A percentile compares a stretch with the other conserved stretches of the same genome.
Evolutionary conservation across 225 moss, liverwort and hornwort species (phyloP).

Genomic region (Rhytidiadelphus loreus): DNA sequence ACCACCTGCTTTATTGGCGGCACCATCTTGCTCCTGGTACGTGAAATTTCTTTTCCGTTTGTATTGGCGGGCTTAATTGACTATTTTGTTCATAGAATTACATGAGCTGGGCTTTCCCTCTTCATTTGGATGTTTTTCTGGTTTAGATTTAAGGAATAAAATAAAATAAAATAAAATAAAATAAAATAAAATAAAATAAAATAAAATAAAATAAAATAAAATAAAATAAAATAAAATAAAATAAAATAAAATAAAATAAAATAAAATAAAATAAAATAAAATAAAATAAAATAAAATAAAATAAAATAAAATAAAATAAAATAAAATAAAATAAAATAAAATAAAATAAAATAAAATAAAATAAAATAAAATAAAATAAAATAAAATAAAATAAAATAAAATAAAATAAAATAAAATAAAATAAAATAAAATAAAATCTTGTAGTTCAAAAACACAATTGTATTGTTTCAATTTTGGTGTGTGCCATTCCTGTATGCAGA

Average conservation of each 20-base stretch:
- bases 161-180: background rate
- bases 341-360: background rate
- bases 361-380: background rate
- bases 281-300: background rate
- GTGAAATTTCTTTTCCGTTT: background rate
- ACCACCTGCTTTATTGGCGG: constrained; percentile 71
- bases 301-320: background rate
- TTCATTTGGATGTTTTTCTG: background rate
- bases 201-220: background rate
- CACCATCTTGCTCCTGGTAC: constrained; percentile 55
- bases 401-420: background rate
- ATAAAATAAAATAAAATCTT: background rate
- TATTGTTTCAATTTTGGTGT: background rate
- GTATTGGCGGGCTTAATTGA: background rate
- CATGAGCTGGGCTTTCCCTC: background rate
- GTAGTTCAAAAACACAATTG: background rate
- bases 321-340: background rate
- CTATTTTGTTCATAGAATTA: background rate
- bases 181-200: background rate
- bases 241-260: background rate
- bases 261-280: background rate
- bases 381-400: background rate
- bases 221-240: background rate
- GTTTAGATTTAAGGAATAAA: background rate
- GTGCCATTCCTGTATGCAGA: constrained; percentile 9